Conservation (phyloP, 208 protist species). For the Wallacemonas sp. region DNA sequence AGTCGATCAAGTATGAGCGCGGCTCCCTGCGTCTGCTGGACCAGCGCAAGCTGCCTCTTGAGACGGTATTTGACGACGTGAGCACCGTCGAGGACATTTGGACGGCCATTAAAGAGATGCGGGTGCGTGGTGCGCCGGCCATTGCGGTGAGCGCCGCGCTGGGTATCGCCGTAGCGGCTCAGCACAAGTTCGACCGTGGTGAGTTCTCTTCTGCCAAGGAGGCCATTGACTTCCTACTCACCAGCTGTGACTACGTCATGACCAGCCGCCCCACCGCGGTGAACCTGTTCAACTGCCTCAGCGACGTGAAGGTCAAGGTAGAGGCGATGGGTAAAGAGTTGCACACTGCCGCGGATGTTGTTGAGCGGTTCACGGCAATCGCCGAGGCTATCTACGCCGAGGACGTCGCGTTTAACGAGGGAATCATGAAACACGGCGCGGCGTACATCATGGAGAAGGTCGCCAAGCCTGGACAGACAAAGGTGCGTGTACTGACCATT, state of each 20-base stretch:
- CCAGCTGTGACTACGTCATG: conserved; percentile 87
- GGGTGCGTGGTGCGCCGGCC: conserved; percentile 94
- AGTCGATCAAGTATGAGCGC: conserved; percentile 79
- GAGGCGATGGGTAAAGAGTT: conserved; percentile 11
- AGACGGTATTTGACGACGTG: conserved; percentile 82
- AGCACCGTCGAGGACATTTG: conserved; percentile 84
- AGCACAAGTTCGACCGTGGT: conserved; percentile 25
- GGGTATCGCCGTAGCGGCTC: conserved; percentile 85
- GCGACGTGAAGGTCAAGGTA: conserved; percentile 53
- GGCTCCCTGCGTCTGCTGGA: conserved; percentile 73
- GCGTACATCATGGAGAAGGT: conserved; percentile 67
- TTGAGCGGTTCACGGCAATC: conserved; percentile 55
- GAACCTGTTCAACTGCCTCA: conserved; percentile 93
- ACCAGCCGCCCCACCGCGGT: conserved; percentile 95
- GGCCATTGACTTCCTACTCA: conserved; percentile 50
- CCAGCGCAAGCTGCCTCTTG: conserved; percentile 80
- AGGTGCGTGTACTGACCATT: conserved; percentile 87
- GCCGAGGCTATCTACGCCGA: conserved; percentile 87
- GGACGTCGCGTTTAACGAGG: conserved; percentile 91
- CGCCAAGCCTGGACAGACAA: conserved; percentile 12
- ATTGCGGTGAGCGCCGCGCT: conserved; percentile 95
- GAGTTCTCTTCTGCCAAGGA: conserved; percentile 28
- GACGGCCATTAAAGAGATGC: conserved; percentile 92
- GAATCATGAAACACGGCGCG: conserved; percentile 89
- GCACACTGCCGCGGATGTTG: conserved; percentile 24